phyloP scores from a whole-genome alignment of 257 asterid species.

The Solanum sitiens region DNA sequence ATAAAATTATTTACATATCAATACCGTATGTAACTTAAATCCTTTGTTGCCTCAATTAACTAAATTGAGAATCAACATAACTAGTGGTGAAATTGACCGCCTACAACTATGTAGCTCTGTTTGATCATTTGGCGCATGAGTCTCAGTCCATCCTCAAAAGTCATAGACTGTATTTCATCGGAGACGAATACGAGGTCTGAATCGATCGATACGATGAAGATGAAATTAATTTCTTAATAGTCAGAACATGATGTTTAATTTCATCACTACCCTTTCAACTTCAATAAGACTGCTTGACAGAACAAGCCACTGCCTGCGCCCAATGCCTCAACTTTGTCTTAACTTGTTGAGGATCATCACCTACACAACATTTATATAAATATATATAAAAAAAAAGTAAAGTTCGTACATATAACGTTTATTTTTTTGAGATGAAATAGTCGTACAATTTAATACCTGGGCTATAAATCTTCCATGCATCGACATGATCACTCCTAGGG shows the following conservation, averaged over 20 bases:
- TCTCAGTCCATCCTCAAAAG: background rate
- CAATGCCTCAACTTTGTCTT: slow-evolving; percentile 66
- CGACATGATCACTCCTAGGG: slow-evolving; percentile 2
- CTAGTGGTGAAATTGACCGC: background rate
- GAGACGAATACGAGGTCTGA: background rate
- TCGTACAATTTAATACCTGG: slow-evolving; percentile 11
- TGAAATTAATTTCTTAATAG: background rate
- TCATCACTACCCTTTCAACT: background rate
- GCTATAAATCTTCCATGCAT: slow-evolving; percentile 19
- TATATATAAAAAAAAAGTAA: background rate
- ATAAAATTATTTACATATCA: background rate
- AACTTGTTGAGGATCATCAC: slow-evolving; percentile 54
- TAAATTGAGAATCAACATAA: background rate
- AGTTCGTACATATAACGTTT: too few species aligned
- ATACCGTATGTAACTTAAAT: background rate
- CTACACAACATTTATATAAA: slow-evolving; percentile 6
- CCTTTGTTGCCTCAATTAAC: background rate
- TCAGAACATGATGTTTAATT: background rate
- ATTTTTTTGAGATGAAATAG: too few species aligned
- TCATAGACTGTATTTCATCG: background rate
- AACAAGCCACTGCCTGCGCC: slow-evolving; percentile 76
- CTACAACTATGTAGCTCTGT: background rate
- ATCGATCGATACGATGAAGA: background rate
- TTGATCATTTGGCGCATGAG: background rate
- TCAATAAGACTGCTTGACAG: slow-evolving; percentile 47